Evolutionary conservation across 176 grass and related monocot species (phyloP).

Genomic region (Aechmea fasciata): DNA sequence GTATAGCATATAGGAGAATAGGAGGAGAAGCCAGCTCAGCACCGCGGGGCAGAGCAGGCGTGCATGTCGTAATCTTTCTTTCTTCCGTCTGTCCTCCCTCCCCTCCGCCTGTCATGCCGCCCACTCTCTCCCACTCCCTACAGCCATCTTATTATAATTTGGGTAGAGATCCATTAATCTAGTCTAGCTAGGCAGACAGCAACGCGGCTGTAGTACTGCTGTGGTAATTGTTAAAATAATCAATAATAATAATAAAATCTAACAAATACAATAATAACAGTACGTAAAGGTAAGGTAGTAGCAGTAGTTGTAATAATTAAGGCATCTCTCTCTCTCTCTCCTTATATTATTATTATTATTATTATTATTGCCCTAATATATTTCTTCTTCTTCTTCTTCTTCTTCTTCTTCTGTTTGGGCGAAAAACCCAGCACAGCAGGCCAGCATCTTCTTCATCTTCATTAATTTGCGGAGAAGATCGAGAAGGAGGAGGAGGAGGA

Average conservation of each 20-base stretch:
- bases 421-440: no score
- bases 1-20: not conserved
- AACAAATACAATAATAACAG: not conserved
- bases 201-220: not conserved
- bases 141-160: constrained; percentile 1
- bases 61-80: not conserved
- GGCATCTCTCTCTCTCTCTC: no score
- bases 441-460: no score
- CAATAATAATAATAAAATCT: not conserved
- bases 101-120: constrained; percentile 11
- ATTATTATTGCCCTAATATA: no score
- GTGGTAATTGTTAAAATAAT: no score
- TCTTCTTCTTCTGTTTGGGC: no score
- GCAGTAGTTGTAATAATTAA: no score
- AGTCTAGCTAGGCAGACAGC: not conserved
- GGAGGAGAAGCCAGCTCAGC: constrained; percentile 22
- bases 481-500: no score
- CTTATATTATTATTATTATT: no score
- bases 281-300: no score
- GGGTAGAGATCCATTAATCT: not conserved
- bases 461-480: no score
- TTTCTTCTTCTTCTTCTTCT: no score
- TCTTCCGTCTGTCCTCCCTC: not conserved
- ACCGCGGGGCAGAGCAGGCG: not conserved
- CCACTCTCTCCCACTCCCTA: constrained; percentile 5